These are phyloP conservation scores for Diplotaxis tenuifolia DNA, from an alignment of 345 rosid genomes.

Conservation along the genomic window DNA sequence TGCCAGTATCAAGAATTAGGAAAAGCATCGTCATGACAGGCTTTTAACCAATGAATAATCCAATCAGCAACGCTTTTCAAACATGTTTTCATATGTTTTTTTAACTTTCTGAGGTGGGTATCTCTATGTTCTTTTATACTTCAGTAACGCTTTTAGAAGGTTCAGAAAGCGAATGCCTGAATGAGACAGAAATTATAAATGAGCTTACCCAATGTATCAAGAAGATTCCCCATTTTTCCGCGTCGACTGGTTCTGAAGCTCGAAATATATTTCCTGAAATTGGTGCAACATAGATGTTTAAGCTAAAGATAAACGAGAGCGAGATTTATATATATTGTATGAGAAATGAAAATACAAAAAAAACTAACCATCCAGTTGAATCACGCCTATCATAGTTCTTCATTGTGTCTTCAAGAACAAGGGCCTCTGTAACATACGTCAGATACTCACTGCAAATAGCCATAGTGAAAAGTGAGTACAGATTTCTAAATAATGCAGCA, in stretches of 20 bases:
- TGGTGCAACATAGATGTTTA: conserved; percentile 13
- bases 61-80: conserved; percentile 4
- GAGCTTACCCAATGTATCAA: conserved; percentile 72
- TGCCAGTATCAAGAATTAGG: conserved; percentile 40
- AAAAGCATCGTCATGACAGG: conserved; percentile 14
- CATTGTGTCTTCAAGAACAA: conserved; percentile 90
- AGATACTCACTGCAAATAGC: conserved; percentile 71
- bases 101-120: too few relatives aligned
- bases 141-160: neutral
- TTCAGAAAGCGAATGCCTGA: neutral
- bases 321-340: neutral
- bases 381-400: conserved; percentile 77
- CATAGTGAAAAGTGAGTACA: neutral
- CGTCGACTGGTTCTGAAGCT: conserved; percentile 71
- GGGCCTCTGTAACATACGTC: conserved; percentile 76
- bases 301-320: conserved; percentile 18
- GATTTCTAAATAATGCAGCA: neutral
- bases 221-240: conserved; percentile 61
- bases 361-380: conserved; percentile 85
- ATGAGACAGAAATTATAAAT: too few relatives aligned
- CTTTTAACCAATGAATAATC: neutral
- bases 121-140: too few relatives aligned
- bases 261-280: conserved; percentile 80
- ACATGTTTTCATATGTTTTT: too few relatives aligned
- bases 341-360: conserved; percentile 18